These are phyloP conservation scores for Acer yangbiense DNA, from an alignment of 345 rosid genomes.

Conservation along the genomic window DNA sequence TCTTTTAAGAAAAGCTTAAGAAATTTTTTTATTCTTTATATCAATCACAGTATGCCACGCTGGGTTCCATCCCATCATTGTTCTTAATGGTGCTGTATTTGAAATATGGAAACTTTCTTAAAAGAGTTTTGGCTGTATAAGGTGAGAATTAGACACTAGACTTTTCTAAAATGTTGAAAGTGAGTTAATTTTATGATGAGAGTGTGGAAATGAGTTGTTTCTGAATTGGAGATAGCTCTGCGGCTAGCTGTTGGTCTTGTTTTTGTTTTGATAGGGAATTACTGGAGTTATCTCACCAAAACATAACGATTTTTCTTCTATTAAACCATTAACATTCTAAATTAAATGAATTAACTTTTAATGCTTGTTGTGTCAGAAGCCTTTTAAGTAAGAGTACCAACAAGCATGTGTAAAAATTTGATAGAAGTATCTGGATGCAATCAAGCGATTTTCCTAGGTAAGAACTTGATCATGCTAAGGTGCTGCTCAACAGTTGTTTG, in stretches of 20 bases:
- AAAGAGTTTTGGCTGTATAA: not conserved
- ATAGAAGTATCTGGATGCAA: conserved; percentile 4
- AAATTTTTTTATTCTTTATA: not conserved
- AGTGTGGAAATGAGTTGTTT: not conserved
- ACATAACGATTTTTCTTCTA: not conserved
- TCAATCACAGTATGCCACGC: not conserved
- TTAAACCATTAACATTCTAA: not conserved
- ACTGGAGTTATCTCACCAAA: not conserved
- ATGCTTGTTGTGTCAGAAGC: not conserved
- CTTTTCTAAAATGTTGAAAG: not conserved
- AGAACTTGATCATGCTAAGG: conserved; percentile 1
- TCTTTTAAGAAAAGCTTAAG: not conserved
- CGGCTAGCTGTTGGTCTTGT: not conserved
- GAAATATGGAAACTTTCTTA: not conserved
- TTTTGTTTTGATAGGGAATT: not conserved
- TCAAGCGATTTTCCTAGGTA: not conserved
- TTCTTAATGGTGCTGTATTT: not conserved
- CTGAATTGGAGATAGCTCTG: not conserved
- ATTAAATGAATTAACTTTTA: not conserved
- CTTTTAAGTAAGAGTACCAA: not conserved
- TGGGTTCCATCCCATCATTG: not conserved
- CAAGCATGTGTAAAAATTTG: conserved; percentile 1
- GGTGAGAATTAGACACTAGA: not conserved
- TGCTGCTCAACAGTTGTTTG: conserved; percentile 7
- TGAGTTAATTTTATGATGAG: not conserved